phyloP scores from a whole-genome alignment of 192 early-diverging fungal species.

The Chytriomyces sp. region DNA sequence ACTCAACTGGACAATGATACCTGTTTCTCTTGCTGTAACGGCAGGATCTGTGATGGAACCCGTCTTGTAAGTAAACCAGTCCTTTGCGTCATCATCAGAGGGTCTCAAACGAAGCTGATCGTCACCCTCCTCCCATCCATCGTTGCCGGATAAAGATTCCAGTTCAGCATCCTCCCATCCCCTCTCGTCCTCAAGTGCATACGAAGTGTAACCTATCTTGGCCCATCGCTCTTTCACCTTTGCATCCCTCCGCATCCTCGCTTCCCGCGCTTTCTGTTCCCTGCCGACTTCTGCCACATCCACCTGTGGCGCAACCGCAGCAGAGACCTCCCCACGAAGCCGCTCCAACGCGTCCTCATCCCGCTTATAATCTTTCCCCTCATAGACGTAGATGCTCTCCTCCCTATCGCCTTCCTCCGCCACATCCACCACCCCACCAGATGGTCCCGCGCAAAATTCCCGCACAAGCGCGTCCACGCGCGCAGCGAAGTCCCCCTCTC shows the following conservation, averaged over 20 bases:
- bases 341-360: conserved; percentile 29
- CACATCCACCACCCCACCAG: neutral
- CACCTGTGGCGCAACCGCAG: neutral
- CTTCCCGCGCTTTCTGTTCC: neutral
- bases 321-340: neutral
- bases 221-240: neutral
- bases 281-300: neutral
- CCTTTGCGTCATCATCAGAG: neutral
- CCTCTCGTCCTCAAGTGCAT: neutral
- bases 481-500: neutral
- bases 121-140: neutral
- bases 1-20: conserved; percentile 31
- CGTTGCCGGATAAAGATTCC: neutral
- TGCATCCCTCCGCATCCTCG: neutral
- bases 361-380: conserved; percentile 29
- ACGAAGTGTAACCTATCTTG: conserved; percentile 25
- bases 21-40: conserved; percentile 2
- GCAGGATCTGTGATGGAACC: conserved; percentile 22
- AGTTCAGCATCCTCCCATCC: neutral
- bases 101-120: neutral
- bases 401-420: neutral
- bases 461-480: neutral
- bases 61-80: conserved; percentile 12
- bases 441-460: neutral
- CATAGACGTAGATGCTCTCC: conserved; percentile 16